These are phyloP conservation scores for Trichosanthes cucumerina DNA, from an alignment of 306 rosid species.

Conservation along the genomic window DNA sequence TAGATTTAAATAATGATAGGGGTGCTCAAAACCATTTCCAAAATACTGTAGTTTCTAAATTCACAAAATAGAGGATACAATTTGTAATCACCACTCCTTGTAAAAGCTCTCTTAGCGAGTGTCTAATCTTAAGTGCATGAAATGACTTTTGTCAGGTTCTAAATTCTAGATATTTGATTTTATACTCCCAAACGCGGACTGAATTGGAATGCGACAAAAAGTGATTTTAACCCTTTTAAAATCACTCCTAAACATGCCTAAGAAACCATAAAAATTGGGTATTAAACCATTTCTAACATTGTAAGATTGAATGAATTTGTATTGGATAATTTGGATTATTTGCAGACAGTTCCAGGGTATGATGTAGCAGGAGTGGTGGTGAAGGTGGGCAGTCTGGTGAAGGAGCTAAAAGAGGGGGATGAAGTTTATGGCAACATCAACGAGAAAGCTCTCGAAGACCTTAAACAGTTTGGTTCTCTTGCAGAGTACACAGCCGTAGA, in stretches of 20 bases:
- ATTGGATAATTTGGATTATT: background rate
- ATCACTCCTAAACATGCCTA: too few relatives aligned
- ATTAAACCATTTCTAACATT: background rate
- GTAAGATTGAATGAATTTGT: background rate
- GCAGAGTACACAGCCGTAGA: slow-evolving; percentile 94
- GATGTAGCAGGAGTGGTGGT: slow-evolving; percentile 89
- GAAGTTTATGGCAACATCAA: slow-evolving; percentile 79
- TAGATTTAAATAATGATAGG: background rate
- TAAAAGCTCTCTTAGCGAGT: background rate
- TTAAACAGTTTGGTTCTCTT: slow-evolving; percentile 74
- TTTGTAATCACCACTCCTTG: background rate
- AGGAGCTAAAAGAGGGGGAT: slow-evolving; percentile 70
- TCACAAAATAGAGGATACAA: background rate
- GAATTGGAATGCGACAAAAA: too few relatives aligned
- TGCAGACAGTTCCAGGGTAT: slow-evolving; percentile 90
- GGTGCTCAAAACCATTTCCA: background rate
- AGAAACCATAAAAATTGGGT: background rate
- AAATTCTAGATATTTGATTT: too few relatives aligned
- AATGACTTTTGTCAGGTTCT: too few relatives aligned
- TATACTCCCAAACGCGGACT: too few relatives aligned
- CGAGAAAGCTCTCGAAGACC: slow-evolving; percentile 86
- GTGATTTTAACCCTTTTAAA: too few relatives aligned
- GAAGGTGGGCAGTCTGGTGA: slow-evolving; percentile 67
- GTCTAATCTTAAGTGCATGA: background rate
- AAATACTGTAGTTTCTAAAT: background rate